These are phyloP conservation scores for Nematocida ausubeli DNA, from an alignment of 371 early-diverging fungal species.

Conservation along the genomic window DNA sequence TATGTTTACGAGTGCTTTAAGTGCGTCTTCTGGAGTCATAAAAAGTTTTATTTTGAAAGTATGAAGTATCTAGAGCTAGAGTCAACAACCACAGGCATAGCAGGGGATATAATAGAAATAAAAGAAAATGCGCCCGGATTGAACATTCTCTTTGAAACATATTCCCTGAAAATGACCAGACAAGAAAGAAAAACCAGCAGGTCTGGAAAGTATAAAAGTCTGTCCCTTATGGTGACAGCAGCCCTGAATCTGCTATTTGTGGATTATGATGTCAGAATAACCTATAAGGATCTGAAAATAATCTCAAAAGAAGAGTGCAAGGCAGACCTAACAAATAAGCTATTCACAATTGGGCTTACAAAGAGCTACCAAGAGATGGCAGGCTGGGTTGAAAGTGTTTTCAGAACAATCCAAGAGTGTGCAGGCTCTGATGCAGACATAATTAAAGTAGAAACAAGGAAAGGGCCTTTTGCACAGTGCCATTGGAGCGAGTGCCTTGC, in stretches of 20 bases:
- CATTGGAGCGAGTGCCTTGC: conserved; percentile 50
- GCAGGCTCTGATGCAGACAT: conserved; percentile 30
- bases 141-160: conserved; percentile 40
- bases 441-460: not conserved
- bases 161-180: conserved; percentile 53
- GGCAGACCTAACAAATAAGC: conserved; percentile 16
- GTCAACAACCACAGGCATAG: conserved; percentile 7
- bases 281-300: not conserved
- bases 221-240: conserved; percentile 36
- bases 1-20: conserved; percentile 31
- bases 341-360: conserved; percentile 50
- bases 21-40: conserved; percentile 31
- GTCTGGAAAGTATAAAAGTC: conserved; percentile 29
- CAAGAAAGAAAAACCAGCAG: conserved; percentile 28
- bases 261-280: conserved; percentile 28
- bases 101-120: conserved; percentile 22
- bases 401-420: conserved; percentile 4
- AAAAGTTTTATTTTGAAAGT: conserved; percentile 29
- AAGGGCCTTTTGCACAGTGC: conserved; percentile 47
- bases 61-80: conserved; percentile 56
- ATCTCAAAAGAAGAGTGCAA: conserved; percentile 30
- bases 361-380: conserved; percentile 44
- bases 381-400: conserved; percentile 37
- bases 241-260: conserved; percentile 41
- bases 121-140: conserved; percentile 42